Evolutionary conservation across 2,329 filamentous ascomycete genomes (phyloP).

Genomic region (Penicillium frequentans): DNA sequence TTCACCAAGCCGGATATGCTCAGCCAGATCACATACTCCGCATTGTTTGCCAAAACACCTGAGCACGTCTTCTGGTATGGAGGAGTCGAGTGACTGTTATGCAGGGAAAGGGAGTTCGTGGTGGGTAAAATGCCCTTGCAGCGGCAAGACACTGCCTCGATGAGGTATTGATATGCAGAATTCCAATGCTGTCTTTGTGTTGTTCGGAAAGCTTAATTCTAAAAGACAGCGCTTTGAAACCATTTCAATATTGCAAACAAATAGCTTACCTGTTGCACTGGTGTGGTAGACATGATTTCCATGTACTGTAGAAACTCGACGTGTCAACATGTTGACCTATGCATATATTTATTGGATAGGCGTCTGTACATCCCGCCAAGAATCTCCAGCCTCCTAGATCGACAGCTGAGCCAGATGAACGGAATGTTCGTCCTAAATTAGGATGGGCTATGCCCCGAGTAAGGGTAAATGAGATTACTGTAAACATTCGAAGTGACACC

Average conservation of each 20-base stretch:
- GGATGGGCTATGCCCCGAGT: not conserved
- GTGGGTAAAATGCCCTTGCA: not conserved
- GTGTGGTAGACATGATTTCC: not conserved
- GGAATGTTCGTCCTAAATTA: conserved; percentile 8
- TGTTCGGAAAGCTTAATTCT: not conserved
- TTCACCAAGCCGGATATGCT: not conserved
- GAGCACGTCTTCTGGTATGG: not conserved
- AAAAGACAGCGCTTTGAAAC: no score
- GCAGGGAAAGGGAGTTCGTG: not conserved
- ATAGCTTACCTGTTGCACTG: no score
- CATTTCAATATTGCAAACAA: no score
- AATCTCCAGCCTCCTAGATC: conserved; percentile 1
- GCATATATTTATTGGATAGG: not conserved
- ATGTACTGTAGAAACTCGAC: not conserved
- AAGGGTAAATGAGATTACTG: not conserved
- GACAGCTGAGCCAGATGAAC: conserved; percentile 1
- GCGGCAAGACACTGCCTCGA: not conserved
- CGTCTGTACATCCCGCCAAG: not conserved
- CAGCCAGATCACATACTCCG: not conserved
- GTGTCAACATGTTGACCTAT: not conserved
- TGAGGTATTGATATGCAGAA: not conserved
- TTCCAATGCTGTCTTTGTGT: not conserved
- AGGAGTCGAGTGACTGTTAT: not conserved
- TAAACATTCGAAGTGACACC: not conserved
- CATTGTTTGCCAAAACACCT: conserved; percentile 4